Base-by-base conservation (phyloP, 495 filamentous ascomycete genomes). In the Hamigera avellanea region DNA sequence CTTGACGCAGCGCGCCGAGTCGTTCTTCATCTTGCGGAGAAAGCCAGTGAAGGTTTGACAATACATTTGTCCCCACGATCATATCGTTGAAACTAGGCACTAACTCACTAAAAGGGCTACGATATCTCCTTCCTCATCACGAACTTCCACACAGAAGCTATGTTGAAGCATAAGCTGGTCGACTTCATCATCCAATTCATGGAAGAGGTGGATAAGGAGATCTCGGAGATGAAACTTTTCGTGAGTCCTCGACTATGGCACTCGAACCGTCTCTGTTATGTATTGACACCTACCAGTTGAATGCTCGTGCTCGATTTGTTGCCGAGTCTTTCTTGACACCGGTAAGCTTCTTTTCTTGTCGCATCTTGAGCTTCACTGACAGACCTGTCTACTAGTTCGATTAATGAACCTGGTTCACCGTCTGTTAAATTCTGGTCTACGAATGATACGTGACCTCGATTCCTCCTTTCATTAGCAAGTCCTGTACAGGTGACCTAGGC, bases 181-280 rank as follows among this genome's bases (percentile, higher is more conserved):
- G 91, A 98, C 52, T 98, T 98, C 50, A 91, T 96, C 41, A 93
- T 99, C 41, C 80, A 95, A 45, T 96, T 95, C 39, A 95, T 96
- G 88, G 89, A 96, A 62, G 93, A 99, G 52, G 91, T 96, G 19
- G 91, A 96, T 53, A 96, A 96, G 67, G 93, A 99, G 60, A 96
- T 96, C 35, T 96, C 89, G 1, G 93, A 96, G 62, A 95, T 96
- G 91, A 99, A 99, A 75, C 76, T 99, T 43, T 99, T 96, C 61
- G 89, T 96, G 76, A 34, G 85, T 70, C 14, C 12, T 44, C 25
- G n/a, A 2, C 6, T 16, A 28, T n/a, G 21, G 14, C n/a, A 2
- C 9, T 17, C 35, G 23, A 7, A 33, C 12, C 6, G 13, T 19
- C 6, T 8, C 21, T 35, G 14, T 26, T 14, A 8, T 6, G 21